phyloP scores from a whole-genome alignment of 805 yeast genomes.

The Metschnikowia gruessii region DNA sequence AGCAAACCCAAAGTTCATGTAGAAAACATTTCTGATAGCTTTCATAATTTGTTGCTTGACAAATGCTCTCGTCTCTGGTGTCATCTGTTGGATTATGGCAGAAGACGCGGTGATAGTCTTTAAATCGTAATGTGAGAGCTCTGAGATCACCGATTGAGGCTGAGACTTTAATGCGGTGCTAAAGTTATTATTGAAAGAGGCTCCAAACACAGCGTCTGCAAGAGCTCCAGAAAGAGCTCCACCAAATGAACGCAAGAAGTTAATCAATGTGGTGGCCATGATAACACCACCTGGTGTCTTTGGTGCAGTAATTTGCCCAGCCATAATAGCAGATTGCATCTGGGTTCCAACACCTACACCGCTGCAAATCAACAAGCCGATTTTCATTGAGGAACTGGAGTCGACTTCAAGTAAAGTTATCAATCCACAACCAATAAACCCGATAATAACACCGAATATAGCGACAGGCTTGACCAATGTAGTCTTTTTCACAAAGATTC shows the following conservation, averaged over 20 bases:
- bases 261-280: slow-evolving; percentile 44
- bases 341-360: slow-evolving; percentile 50
- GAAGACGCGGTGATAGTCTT: slow-evolving; percentile 18
- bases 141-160: slow-evolving; percentile 19
- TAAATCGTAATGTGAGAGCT: slow-evolving; percentile 20
- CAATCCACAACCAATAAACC: slow-evolving; percentile 45
- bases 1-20: slow-evolving; percentile 38
- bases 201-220: slow-evolving; percentile 41
- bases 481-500: slow-evolving; percentile 36
- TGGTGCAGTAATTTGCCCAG: slow-evolving; percentile 50
- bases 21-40: slow-evolving; percentile 40
- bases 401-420: slow-evolving; percentile 39
- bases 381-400: slow-evolving; percentile 33
- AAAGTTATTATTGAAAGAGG: slow-evolving; percentile 20
- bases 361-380: slow-evolving; percentile 45
- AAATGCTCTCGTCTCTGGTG: slow-evolving; percentile 21
- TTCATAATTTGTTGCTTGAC: slow-evolving; percentile 32
- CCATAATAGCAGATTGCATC: slow-evolving; percentile 44
- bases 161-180: slow-evolving; percentile 10
- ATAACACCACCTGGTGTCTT: slow-evolving; percentile 49
- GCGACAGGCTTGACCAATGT: slow-evolving; percentile 42
- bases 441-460: slow-evolving; percentile 33
- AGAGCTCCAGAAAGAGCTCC: slow-evolving; percentile 45
- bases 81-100: slow-evolving; percentile 16
- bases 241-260: slow-evolving; percentile 45